A percentile compares a stretch with the other conserved stretches of the same genome.
phyloP scores from a whole-genome alignment of 2,329 filamentous ascomycete species.

The Sclerotinia sclerotiorum region DNA sequence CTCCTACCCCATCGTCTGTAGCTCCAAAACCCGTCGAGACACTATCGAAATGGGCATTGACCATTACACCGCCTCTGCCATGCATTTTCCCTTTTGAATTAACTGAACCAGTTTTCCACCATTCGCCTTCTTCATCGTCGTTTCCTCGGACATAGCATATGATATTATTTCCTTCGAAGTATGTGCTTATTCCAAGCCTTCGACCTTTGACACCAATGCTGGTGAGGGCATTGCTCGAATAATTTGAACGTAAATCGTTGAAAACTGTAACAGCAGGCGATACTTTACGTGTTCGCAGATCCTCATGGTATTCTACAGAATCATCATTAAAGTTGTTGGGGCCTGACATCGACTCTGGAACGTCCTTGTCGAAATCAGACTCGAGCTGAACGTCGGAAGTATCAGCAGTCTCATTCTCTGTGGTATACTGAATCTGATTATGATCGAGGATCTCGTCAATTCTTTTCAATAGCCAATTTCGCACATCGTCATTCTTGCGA shows the following conservation, averaged over 20 bases:
- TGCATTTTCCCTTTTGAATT: constrained; percentile 46
- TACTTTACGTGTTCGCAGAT: constrained; percentile 25
- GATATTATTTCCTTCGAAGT: constrained; percentile 92
- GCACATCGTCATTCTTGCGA: constrained; percentile 75
- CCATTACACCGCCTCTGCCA: constrained; percentile 74
- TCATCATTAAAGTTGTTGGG: constrained; percentile 21
- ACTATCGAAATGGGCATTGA: constrained; percentile 90
- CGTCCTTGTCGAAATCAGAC: neutral
- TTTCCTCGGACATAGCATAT: constrained; percentile 86
- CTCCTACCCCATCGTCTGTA: constrained; percentile 90
- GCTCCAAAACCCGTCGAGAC: constrained; percentile 91
- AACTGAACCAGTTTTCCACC: constrained; percentile 59
- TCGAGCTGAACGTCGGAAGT: neutral
- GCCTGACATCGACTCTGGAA: constrained; percentile 3
- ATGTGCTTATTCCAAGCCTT: constrained; percentile 53
- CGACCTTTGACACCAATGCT: constrained; percentile 41
- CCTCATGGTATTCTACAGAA: constrained; percentile 27
- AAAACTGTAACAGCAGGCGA: constrained; percentile 63
- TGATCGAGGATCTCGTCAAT: constrained; percentile 67
- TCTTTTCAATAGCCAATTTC: constrained; percentile 70
- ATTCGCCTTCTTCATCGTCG: constrained; percentile 69
- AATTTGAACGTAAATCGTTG: constrained; percentile 76
- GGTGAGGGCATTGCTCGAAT: constrained; percentile 61
- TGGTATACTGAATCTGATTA: constrained; percentile 54
- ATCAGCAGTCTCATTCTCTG: constrained; percentile 39